A percentile compares a stretch with the other conserved stretches of the same genome.
Evolutionary conservation across 1,139 yeast genomes (phyloP).

Genomic region (Candida sanyaensis): DNA sequence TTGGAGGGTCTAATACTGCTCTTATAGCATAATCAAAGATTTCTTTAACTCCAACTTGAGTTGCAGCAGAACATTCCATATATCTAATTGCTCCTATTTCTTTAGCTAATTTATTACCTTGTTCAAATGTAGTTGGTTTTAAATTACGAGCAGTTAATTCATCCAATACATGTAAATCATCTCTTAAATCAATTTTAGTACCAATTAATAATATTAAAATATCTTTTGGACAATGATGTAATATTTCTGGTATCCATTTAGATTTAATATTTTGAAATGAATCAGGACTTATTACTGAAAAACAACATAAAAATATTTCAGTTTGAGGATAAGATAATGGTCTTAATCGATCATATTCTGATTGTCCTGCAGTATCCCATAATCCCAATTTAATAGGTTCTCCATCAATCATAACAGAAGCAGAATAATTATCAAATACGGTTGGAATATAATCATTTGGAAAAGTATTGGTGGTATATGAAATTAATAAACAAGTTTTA

Average conservation of each 20-base stretch:
- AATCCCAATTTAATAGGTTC: conserved; percentile 96
- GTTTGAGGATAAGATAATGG: conserved; percentile 97
- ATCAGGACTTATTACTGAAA: conserved; percentile 94
- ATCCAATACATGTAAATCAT: conserved; percentile 75
- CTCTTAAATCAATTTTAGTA: conserved; percentile 83
- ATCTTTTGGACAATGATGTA: conserved; percentile 90
- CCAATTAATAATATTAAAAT: conserved; percentile 80
- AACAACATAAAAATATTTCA: conserved; percentile 92
- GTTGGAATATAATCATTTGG: conserved; percentile 92
- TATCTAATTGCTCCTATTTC: conserved; percentile 75
- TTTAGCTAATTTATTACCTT: conserved; percentile 68
- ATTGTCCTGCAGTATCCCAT: conserved; percentile 98
- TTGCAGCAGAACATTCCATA: conserved; percentile 91
- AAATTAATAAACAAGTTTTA: conserved; percentile 85
- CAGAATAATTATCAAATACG: conserved; percentile 95
- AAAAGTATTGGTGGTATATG: conserved; percentile 84
- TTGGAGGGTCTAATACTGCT: conserved; percentile 64
- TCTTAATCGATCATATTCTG: conserved; percentile 95
- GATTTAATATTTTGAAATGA: conserved; percentile 97
- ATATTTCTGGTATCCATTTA: conserved; percentile 98
- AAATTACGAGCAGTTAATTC: conserved; percentile 64
- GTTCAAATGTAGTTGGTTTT: conserved; percentile 61
- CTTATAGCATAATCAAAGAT: conserved; percentile 82
- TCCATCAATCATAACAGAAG: conserved; percentile 97
- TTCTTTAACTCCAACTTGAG: conserved; percentile 82